A percentile compares a stretch with the other conserved stretches of the same genome.
phyloP scores from a whole-genome alignment of 2,329 filamentous ascomycete species.

The Cercospora berteroae region DNA sequence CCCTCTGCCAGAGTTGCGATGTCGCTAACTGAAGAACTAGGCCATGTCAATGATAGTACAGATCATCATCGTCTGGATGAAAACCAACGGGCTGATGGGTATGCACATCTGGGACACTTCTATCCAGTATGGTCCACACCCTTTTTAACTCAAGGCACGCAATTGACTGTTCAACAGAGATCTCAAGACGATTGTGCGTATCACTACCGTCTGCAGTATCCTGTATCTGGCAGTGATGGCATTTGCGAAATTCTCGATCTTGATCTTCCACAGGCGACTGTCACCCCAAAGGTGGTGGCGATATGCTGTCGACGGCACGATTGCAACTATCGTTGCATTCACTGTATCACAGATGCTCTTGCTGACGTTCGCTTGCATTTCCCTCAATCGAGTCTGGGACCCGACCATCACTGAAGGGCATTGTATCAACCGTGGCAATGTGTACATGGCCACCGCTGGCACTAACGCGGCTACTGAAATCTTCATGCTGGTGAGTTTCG shows the following conservation, averaged over 20 bases:
- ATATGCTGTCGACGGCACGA: slow-evolving; percentile 15
- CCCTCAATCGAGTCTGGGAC: slow-evolving; percentile 17
- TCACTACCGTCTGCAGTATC: slow-evolving; percentile 13
- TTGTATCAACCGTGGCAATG: slow-evolving; percentile 16
- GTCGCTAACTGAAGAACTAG: not conserved
- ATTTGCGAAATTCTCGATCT: slow-evolving; percentile 19
- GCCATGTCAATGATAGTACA: slow-evolving; percentile 19
- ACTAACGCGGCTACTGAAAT: slow-evolving; percentile 22
- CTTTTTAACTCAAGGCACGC: not conserved
- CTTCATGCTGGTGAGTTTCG: slow-evolving; percentile 14
- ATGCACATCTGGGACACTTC: slow-evolving; percentile 18
- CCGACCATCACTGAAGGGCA: slow-evolving; percentile 16
- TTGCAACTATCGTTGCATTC: slow-evolving; percentile 14
- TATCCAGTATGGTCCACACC: not conserved
- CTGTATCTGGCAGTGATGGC: slow-evolving; percentile 19
- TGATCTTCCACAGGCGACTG: slow-evolving; percentile 20
- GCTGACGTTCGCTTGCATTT: slow-evolving; percentile 21
- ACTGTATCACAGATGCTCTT: slow-evolving; percentile 10
- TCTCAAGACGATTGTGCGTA: slow-evolving; percentile 4
- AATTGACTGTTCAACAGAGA: not conserved
- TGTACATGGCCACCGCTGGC: slow-evolving; percentile 21
- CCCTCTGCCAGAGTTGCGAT: not conserved
- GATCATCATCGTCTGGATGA: slow-evolving; percentile 15
- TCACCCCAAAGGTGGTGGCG: slow-evolving; percentile 18
- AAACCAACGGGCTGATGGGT: slow-evolving; percentile 11